These are phyloP conservation scores for Microglena sp. DNA, from an alignment of 139 green algal species.

Conservation along the genomic window DNA sequence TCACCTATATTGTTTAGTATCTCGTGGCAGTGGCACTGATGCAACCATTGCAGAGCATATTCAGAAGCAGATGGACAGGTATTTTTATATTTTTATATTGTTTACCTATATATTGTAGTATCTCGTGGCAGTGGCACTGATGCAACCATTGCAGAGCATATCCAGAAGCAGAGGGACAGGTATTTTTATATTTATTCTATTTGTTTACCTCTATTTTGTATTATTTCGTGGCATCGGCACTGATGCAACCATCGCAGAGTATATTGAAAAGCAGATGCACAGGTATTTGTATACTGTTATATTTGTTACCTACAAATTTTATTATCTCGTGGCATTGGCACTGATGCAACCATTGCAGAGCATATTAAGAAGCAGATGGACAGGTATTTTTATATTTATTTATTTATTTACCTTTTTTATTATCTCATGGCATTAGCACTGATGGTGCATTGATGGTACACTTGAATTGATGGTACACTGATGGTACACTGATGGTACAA, in stretches of 20 bases:
- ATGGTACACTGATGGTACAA: no score
- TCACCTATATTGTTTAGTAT: no score
- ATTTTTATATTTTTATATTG: neutral
- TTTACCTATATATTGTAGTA: conserved; percentile 80
- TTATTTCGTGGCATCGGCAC: conserved; percentile 96
- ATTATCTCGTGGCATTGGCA: conserved; percentile 72
- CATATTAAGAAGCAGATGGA: conserved; percentile 67
- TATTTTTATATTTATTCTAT: no score
- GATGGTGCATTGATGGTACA: no score
- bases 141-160: conserved; percentile 85
- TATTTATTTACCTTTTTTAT: no score
- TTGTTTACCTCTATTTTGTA: no score
- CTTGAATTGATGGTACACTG: no score
- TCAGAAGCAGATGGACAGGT: no score
- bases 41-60: no score
- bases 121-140: conserved; percentile 92
- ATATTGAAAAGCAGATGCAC: conserved; percentile 61
- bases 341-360: conserved; percentile 86
- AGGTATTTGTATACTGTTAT: conserved; percentile 6
- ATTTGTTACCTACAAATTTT: neutral
- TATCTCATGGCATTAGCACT: no score
- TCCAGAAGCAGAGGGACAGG: conserved; percentile 50
- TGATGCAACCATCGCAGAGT: conserved; percentile 86
- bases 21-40: no score
- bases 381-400: conserved; percentile 7